Percentiles rank a stretch among this genome's conserved stretches.
Conservation (phyloP, 176 grass and related monocot species). For the Carex kokanica region DNA sequence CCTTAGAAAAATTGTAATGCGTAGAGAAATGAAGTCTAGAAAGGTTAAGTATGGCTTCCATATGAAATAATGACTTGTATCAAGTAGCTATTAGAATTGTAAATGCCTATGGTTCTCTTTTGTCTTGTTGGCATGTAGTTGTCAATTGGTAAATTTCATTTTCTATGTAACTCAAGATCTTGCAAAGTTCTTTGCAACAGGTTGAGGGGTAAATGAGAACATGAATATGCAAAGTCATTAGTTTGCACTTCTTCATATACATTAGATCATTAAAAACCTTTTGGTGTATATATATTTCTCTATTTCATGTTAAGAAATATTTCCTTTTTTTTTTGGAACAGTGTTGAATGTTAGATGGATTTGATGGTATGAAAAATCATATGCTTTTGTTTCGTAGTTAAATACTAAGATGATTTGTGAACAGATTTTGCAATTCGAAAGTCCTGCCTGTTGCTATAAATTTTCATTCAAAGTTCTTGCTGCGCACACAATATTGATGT, state of each 20-base stretch:
- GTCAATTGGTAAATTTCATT: neutral
- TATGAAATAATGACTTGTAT: neutral
- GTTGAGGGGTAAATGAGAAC: neutral
- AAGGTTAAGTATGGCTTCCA: neutral
- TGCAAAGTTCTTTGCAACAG: neutral
- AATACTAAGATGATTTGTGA: neutral
- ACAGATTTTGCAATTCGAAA: neutral
- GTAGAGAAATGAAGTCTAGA: neutral
- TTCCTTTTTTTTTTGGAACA: neutral
- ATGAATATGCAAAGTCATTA: neutral
- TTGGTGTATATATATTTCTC: neutral
- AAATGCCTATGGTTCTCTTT: constrained; percentile 13
- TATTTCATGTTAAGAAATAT: constrained; percentile 1
- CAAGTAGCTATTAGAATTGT: neutral
- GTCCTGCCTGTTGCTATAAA: neutral
- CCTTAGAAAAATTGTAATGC: neutral
- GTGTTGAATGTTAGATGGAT: neutral
- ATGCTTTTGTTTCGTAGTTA: neutral
- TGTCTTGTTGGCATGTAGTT: constrained; percentile 9
- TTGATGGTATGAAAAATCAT: neutral
- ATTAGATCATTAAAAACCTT: neutral
- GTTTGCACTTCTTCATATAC: neutral
- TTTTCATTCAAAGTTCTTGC: neutral
- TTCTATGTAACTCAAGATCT: neutral
- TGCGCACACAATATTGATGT: neutral